Percentiles rank a stretch among this genome's conserved stretches.
Evolutionary conservation across 495 filamentous ascomycete genomes (phyloP).

Genomic region (Hypomontagnella submonticulosa): DNA sequence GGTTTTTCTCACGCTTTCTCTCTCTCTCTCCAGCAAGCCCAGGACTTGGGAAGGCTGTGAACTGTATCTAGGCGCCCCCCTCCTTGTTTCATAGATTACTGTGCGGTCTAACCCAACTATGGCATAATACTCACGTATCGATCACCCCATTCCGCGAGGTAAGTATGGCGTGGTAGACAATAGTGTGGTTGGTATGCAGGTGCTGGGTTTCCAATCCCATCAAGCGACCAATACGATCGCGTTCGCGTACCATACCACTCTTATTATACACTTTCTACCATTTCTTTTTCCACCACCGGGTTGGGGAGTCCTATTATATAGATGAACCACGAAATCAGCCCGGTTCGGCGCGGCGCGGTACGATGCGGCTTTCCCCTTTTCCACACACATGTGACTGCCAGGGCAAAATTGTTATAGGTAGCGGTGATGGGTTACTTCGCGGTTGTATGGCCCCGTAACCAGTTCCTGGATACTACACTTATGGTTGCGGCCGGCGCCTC

Average conservation of each 20-base stretch:
- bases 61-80: background rate
- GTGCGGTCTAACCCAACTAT: constrained; percentile 22
- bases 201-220: constrained; percentile 41
- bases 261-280: background rate
- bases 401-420: constrained; percentile 3
- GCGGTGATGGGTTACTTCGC: constrained; percentile 16
- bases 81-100: constrained; percentile 13
- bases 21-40: background rate
- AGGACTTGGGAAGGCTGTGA: background rate
- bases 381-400: constrained; percentile 1
- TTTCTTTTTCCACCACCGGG: constrained; percentile 2
- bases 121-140: constrained; percentile 20
- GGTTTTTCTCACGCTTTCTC: constrained; percentile 4
- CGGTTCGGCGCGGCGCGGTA: constrained; percentile 12
- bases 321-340: background rate
- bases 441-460: constrained; percentile 2
- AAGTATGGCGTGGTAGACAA: constrained; percentile 31
- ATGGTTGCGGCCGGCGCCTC: constrained; percentile 29
- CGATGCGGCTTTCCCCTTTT: background rate
- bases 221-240: constrained; percentile 35
- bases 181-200: constrained; percentile 41
- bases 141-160: constrained; percentile 33
- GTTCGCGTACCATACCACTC: background rate
- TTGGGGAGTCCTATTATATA: constrained; percentile 15
- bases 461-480: constrained; percentile 13